Percentiles rank a stretch among this genome's conserved stretches.
Conservation (phyloP, 257 asterid species). For the Ilex aquifolium region DNA sequence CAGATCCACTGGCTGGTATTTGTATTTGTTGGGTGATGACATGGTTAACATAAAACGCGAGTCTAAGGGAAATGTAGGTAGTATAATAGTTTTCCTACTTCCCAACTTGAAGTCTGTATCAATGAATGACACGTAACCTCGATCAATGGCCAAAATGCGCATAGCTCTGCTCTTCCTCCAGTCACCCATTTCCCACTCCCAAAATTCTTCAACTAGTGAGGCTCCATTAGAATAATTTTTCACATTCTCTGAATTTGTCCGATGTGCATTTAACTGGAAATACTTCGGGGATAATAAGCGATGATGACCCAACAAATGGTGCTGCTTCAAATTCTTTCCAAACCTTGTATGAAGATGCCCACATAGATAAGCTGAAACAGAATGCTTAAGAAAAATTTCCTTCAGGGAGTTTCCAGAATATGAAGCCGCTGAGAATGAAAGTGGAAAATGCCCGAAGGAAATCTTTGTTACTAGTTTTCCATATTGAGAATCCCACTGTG, state of each 20-base stretch:
- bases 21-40: constrained; percentile 26
- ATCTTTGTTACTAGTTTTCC: constrained; percentile 50
- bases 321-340: constrained; percentile 75
- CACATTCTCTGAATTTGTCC: constrained; percentile 19
- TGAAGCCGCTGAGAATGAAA: constrained; percentile 80
- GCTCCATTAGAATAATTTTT: constrained; percentile 31
- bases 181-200: constrained; percentile 99
- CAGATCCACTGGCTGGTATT: constrained; percentile 30
- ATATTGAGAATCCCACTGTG: constrained; percentile 53
- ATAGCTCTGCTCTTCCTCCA: constrained; percentile 79
- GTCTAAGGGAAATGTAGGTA: constrained; percentile 84
- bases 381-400: constrained; percentile 42
- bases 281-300: constrained; percentile 26
- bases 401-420: constrained; percentile 65
- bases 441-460: constrained; percentile 88
- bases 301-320: constrained; percentile 41
- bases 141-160: constrained; percentile 84
- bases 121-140: constrained; percentile 65
- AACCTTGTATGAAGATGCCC: constrained; percentile 86
- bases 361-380: constrained; percentile 70
- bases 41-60: constrained; percentile 49
- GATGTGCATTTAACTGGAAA: constrained; percentile 62
- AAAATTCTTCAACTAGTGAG: constrained; percentile 42
- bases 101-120: constrained; percentile 61
- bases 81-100: constrained; percentile 50